These are phyloP conservation scores for Fusarium sp. DNA, from an alignment of 2,329 filamentous ascomycete genomes.

Conservation along the genomic window DNA sequence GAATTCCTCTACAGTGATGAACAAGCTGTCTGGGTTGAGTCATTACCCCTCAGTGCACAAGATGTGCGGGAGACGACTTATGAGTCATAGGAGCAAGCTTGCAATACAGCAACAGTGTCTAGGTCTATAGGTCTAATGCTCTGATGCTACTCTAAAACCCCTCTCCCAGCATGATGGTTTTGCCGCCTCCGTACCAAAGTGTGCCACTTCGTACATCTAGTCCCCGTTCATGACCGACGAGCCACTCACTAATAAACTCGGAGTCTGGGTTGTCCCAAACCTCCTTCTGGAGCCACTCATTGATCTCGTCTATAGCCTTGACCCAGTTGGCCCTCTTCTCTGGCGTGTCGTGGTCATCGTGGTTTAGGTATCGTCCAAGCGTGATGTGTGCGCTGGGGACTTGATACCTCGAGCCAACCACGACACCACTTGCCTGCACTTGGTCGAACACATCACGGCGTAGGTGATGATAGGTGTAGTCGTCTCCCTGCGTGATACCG, in stretches of 20 bases:
- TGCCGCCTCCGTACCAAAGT: constrained; percentile 90
- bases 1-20: constrained; percentile 16
- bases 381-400: constrained; percentile 94
- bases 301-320: constrained; percentile 80
- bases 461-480: constrained; percentile 92
- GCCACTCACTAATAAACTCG: constrained; percentile 78
- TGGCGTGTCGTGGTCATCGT: constrained; percentile 73
- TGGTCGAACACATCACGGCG: constrained; percentile 81
- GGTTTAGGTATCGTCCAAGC: constrained; percentile 82
- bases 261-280: constrained; percentile 74
- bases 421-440: constrained; percentile 73
- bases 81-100: constrained; percentile 27
- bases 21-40: constrained; percentile 11
- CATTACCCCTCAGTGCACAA: constrained; percentile 20
- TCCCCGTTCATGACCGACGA: constrained; percentile 88
- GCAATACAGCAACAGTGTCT: constrained; percentile 19
- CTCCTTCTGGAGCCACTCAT: constrained; percentile 78
- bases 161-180: constrained; percentile 75
- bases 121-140: constrained; percentile 34
- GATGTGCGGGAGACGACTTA: neutral
- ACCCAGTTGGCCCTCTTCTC: constrained; percentile 76
- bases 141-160: constrained; percentile 64
- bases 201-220: constrained; percentile 81
- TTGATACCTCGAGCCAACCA: constrained; percentile 84
- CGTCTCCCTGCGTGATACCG: constrained; percentile 67